Percentiles rank a stretch among this genome's conserved stretches.
phyloP scores from a whole-genome alignment of 2,329 filamentous ascomycete genomes.

The Pseudogymnoascus sp. region DNA sequence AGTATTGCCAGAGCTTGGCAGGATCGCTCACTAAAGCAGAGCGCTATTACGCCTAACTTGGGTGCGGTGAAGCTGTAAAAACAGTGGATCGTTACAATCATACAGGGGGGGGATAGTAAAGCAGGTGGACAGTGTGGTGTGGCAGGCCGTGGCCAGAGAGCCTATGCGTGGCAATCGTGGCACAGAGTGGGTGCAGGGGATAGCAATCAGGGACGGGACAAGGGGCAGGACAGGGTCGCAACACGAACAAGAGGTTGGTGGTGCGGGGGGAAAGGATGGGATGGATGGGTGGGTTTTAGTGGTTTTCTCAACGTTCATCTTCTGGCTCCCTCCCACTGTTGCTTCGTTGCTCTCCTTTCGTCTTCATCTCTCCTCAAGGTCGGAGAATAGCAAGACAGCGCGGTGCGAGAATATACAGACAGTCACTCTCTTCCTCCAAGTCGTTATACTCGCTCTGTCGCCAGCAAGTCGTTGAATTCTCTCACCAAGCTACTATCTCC shows the following conservation, averaged over 20 bases:
- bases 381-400: background rate
- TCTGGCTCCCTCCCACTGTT: background rate
- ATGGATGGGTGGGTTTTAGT: background rate
- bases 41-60: too few relatives aligned
- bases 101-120: too few relatives aligned
- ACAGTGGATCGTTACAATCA: too few relatives aligned
- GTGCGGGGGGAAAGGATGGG: background rate
- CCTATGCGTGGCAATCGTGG: background rate
- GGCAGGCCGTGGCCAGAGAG: background rate
- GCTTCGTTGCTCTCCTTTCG: background rate
- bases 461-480: background rate
- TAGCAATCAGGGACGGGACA: background rate
- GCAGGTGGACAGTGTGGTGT: background rate
- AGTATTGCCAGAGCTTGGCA: too few relatives aligned
- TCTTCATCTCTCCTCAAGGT: background rate
- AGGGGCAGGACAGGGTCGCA: background rate
- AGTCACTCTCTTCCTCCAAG: background rate
- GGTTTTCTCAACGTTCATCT: slow-evolving; percentile 4
- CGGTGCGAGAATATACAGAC: background rate
- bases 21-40: too few relatives aligned
- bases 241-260: background rate
- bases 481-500: background rate
- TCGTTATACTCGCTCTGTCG: background rate
- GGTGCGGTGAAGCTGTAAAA: too few relatives aligned
- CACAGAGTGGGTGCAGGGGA: background rate